Percentiles rank a stretch among this genome's conserved stretches.
Conservation (phyloP, 2,329 filamentous ascomycete species). For the Triangularia setosa region DNA sequence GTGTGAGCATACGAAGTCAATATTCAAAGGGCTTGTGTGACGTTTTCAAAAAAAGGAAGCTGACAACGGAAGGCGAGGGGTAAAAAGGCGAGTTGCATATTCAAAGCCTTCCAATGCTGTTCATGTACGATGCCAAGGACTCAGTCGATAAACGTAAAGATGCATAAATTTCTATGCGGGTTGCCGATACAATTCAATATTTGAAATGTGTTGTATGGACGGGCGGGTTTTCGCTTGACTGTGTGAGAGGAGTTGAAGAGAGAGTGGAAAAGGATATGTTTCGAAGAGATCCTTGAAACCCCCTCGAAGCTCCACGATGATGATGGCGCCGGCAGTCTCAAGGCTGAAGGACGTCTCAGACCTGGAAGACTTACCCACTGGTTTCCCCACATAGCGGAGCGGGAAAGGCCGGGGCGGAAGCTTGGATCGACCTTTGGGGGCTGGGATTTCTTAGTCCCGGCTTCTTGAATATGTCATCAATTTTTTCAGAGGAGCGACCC, state of each 20-base stretch:
- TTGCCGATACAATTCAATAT: not conserved
- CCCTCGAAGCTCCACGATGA: not conserved
- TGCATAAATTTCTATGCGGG: not conserved
- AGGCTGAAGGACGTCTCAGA: conserved; percentile 8
- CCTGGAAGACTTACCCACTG: not conserved
- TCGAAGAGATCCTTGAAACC: not conserved
- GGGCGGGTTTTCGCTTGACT: not conserved
- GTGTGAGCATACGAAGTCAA: not conserved
- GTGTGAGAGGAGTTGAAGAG: not conserved
- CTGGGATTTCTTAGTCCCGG: not conserved
- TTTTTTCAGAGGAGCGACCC: not conserved
- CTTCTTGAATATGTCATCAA: not conserved
- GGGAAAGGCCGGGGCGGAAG: not conserved
- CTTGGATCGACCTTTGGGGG: not conserved
- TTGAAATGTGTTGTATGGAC: not conserved
- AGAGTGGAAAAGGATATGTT: not conserved
- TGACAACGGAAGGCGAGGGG: not conserved
- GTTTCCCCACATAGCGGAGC: conserved; percentile 1
- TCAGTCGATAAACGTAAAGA: not conserved
- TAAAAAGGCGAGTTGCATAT: not conserved
- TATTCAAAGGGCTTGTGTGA: not conserved
- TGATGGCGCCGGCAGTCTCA: not conserved
- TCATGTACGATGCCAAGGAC: not conserved
- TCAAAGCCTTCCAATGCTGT: not conserved
- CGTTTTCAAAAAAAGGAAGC: not conserved